phyloP scores from a whole-genome alignment of 192 early-diverging fungal genomes.

The Backusella macrospora region DNA sequence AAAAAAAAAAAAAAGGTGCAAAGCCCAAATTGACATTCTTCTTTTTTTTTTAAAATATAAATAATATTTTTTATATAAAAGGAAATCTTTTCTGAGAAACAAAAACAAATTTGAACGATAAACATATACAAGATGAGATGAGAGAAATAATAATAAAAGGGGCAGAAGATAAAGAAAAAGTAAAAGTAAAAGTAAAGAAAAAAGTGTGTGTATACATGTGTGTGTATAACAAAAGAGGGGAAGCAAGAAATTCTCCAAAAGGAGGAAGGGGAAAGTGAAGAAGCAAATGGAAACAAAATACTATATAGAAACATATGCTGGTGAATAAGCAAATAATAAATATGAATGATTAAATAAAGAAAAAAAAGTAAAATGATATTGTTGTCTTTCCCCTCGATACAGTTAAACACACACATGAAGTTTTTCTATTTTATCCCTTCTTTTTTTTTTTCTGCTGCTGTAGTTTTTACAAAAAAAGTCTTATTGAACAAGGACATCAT shows the following conservation, averaged over 20 bases:
- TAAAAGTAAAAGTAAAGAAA: not conserved
- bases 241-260: not conserved
- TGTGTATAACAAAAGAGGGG: not conserved
- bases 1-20: not conserved
- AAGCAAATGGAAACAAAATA: conserved; percentile 10
- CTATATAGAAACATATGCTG: not conserved
- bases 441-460: not conserved
- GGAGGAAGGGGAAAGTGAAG: not conserved
- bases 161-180: not conserved
- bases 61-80: conserved; percentile 3
- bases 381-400: not conserved
- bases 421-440: not conserved
- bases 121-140: conserved; percentile 17
- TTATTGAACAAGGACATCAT: conserved; percentile 33
- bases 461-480: not conserved
- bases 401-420: not conserved
- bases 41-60: conserved; percentile 4
- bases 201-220: not conserved
- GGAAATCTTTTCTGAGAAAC: conserved; percentile 5
- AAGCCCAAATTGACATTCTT: conserved; percentile 13
- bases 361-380: conserved; percentile 11
- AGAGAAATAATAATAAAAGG: conserved; percentile 3
- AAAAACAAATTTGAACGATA: conserved; percentile 10
- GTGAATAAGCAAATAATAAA: not conserved
- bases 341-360: conserved; percentile 9